Percentiles rank a stretch among this genome's conserved stretches.
Conservation (phyloP, 2,329 filamentous ascomycete species). For the Pseudogymnoascus verrucosus region DNA sequence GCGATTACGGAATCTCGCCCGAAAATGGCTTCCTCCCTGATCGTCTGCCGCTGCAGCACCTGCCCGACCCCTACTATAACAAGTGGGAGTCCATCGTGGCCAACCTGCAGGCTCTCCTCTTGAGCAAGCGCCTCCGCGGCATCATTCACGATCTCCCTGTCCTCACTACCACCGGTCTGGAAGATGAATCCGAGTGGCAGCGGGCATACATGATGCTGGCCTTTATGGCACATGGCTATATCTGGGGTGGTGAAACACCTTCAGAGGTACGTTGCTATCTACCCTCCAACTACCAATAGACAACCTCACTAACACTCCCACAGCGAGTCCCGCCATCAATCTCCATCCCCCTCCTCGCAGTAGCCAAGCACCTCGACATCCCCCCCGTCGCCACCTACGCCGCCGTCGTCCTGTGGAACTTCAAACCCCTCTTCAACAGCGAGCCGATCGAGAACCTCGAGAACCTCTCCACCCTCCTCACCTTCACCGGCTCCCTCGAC, state of each 20-base stretch:
- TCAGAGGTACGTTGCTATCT: conserved; percentile 46
- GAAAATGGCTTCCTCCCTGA: conserved; percentile 82
- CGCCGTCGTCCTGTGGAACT: conserved; percentile 91
- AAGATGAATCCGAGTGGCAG: conserved; percentile 83
- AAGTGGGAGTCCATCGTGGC: conserved; percentile 84
- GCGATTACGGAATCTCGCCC: conserved; percentile 73
- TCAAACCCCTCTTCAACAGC: conserved; percentile 78
- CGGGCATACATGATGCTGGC: conserved; percentile 83
- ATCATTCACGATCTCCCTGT: conserved; percentile 75
- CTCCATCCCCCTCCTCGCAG: conserved; percentile 70
- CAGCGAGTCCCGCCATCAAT: conserved; percentile 66
- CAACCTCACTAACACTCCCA: conserved; percentile 14
- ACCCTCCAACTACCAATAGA: neutral
- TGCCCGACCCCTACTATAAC: conserved; percentile 87
- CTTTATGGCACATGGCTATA: conserved; percentile 90
- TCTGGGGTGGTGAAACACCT: conserved; percentile 87
- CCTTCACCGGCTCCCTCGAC: conserved; percentile 88
- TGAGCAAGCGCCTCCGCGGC: conserved; percentile 73
- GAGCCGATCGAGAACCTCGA: conserved; percentile 76
- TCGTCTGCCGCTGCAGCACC: conserved; percentile 66
- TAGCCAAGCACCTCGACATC: conserved; percentile 72
- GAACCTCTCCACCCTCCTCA: conserved; percentile 80
- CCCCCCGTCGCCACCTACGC: conserved; percentile 93
- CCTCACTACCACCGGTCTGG: conserved; percentile 72
- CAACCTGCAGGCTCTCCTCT: conserved; percentile 79